Conservation (phyloP, 2,329 filamentous ascomycete species). For the Clarireedia paspali region DNA sequence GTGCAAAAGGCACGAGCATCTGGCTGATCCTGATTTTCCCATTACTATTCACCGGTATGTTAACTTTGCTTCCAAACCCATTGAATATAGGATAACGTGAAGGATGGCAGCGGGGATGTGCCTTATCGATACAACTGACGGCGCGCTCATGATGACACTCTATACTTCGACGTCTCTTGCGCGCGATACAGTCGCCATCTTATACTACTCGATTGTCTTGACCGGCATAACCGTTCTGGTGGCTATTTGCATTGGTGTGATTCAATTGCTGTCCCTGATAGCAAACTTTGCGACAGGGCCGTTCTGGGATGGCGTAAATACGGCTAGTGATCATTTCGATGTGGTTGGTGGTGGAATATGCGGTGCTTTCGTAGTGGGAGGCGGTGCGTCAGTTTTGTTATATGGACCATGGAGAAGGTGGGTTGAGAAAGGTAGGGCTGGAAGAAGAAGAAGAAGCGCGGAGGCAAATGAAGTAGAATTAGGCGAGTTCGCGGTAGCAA, state of each 20-base stretch:
- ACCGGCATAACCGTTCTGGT: slow-evolving; percentile 31
- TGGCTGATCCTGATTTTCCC: slow-evolving; percentile 95
- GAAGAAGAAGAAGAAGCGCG: background rate
- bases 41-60: slow-evolving; percentile 71
- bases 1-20: slow-evolving; percentile 75
- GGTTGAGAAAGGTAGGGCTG: slow-evolving; percentile 31
- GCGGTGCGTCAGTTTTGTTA: slow-evolving; percentile 50
- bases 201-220: slow-evolving; percentile 68
- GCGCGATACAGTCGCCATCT: slow-evolving; percentile 75
- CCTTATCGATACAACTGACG: slow-evolving; percentile 84
- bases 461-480: background rate
- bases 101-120: slow-evolving; percentile 72
- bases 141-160: slow-evolving; percentile 88
- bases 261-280: slow-evolving; percentile 76
- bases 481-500: background rate
- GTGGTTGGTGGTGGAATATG: slow-evolving; percentile 83
- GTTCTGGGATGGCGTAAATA: slow-evolving; percentile 88
- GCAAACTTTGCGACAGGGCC: slow-evolving; percentile 64
- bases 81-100: background rate
- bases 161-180: slow-evolving; percentile 77
- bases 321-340: slow-evolving; percentile 73
- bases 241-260: slow-evolving; percentile 62
- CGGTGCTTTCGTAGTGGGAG: slow-evolving; percentile 73
- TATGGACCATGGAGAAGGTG: slow-evolving; percentile 73
- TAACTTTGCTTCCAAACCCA: background rate